Evolutionary conservation across 345 rosid genomes (phyloP).

Genomic region (Syzygium oleosum): DNA sequence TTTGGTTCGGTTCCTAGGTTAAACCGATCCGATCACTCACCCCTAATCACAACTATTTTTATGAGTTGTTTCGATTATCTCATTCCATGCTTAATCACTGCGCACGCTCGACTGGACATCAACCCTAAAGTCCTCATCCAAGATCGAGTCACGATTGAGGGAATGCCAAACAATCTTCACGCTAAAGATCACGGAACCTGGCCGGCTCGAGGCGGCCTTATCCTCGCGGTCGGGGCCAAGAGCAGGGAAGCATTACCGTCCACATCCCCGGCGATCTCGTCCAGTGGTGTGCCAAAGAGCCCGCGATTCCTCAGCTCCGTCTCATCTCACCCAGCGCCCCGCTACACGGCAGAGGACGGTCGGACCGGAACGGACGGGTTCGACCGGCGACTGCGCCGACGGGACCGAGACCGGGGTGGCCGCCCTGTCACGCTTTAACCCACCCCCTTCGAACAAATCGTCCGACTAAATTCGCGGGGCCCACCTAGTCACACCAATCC

Average conservation of each 20-base stretch:
- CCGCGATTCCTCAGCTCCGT: not conserved
- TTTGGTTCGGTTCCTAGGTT: too few species aligned
- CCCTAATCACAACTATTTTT: not conserved
- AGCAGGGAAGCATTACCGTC: not conserved
- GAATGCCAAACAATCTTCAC: not conserved
- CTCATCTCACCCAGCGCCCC: not conserved
- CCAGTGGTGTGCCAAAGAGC: not conserved
- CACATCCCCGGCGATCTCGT: not conserved
- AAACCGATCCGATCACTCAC: too few species aligned
- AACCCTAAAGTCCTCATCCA: not conserved
- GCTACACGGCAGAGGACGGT: too few species aligned
- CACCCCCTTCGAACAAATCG: not conserved
- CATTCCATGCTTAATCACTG: not conserved
- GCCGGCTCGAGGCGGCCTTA: accelerated
- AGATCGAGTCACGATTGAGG: not conserved
- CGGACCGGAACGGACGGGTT: not conserved
- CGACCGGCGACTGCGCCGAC: not conserved
- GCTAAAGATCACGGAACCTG: not conserved
- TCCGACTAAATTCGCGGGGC: not conserved
- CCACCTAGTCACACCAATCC: not conserved
- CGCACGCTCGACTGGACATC: accelerated
- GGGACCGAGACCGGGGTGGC: not conserved
- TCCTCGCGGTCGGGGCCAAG: not conserved
- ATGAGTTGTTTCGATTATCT: too few species aligned
- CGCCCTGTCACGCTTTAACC: not conserved